These are phyloP conservation scores for Blastobotrys indianensis DNA, from an alignment of 1,139 yeast species.

Conservation along the genomic window DNA sequence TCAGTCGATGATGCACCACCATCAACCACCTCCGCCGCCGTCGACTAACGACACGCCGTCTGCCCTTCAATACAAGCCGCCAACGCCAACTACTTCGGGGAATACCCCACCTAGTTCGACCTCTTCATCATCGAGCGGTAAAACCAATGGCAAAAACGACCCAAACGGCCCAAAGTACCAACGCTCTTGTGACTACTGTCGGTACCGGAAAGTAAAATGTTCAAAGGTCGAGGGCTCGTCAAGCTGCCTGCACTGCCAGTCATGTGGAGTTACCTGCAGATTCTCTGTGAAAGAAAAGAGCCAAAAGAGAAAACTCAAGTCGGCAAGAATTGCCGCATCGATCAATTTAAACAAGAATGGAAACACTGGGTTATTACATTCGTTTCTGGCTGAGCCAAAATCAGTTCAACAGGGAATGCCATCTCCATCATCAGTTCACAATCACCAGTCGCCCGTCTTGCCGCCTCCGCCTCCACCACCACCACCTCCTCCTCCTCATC, in stretches of 20 bases:
- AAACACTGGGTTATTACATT: not conserved
- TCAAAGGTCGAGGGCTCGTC: slow-evolving; percentile 11
- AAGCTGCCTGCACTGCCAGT: slow-evolving; percentile 20
- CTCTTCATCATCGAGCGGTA: too few relatives aligned
- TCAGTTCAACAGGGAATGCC: too few relatives aligned
- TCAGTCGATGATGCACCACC: too few relatives aligned
- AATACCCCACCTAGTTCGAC: too few relatives aligned
- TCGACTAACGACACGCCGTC: too few relatives aligned
- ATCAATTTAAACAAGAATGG: not conserved
- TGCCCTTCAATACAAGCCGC: too few relatives aligned
- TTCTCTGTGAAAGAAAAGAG: slow-evolving; percentile 19
- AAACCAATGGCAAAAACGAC: not conserved
- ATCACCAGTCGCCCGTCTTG: too few relatives aligned
- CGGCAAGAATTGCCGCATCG: slow-evolving; percentile 20
- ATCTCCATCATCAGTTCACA: too few relatives aligned
- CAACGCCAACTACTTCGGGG: too few relatives aligned
- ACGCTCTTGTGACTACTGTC: slow-evolving; percentile 22
- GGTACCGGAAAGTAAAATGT: slow-evolving; percentile 23
- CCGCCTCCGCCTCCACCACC: too few relatives aligned
- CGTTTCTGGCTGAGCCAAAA: slow-evolving; percentile 2
- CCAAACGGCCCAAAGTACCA: slow-evolving; percentile 14
- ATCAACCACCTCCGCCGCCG: too few relatives aligned
- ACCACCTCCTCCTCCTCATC: too few relatives aligned
- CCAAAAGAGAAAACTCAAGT: slow-evolving; percentile 17
- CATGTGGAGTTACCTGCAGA: slow-evolving; percentile 18